A percentile compares a stretch with the other conserved stretches of the same genome.
Evolutionary conservation across 1,284 basidiomycete genomes (phyloP).

Genomic region (Entoloma clypeatum): DNA sequence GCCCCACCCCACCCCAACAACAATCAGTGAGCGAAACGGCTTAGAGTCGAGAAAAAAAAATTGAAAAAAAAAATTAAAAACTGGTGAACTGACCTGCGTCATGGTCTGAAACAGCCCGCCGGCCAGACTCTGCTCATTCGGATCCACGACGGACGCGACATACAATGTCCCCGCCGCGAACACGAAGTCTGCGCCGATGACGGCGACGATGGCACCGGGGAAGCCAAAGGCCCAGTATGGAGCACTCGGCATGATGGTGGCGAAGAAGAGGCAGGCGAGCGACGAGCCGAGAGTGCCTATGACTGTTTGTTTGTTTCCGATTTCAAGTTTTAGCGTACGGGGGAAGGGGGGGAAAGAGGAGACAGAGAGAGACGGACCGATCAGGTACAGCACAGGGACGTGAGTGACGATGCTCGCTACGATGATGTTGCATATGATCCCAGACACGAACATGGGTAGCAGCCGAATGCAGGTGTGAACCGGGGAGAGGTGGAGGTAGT

Average conservation of each 20-base stretch:
- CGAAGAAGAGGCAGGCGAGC: constrained; percentile 67
- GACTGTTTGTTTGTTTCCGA: too few species aligned
- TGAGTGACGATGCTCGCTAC: constrained; percentile 59
- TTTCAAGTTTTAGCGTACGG: too few species aligned
- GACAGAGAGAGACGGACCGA: constrained; percentile 45
- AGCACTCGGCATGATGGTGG: constrained; percentile 56
- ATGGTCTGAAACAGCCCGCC: constrained; percentile 78
- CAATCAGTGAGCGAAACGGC: background rate
- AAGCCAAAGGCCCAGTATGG: constrained; percentile 83
- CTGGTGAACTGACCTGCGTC: constrained; percentile 46
- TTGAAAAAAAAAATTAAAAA: background rate
- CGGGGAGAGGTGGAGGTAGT: constrained; percentile 50
- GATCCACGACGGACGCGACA: constrained; percentile 66
- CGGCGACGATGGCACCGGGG: constrained; percentile 68
- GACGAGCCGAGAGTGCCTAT: constrained; percentile 61
- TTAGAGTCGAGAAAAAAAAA: background rate
- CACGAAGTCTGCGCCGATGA: constrained; percentile 79
- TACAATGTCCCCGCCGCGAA: constrained; percentile 75
- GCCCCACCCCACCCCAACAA: too few species aligned
- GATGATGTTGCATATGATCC: constrained; percentile 66
- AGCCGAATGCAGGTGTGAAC: constrained; percentile 74
- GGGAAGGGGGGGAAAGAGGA: too few species aligned
- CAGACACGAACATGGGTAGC: constrained; percentile 73
- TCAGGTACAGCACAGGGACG: constrained; percentile 51
- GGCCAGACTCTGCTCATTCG: constrained; percentile 76